Base-by-base conservation (phyloP, 2,329 filamentous ascomycete genomes). In the Capronia coronata region DNA sequence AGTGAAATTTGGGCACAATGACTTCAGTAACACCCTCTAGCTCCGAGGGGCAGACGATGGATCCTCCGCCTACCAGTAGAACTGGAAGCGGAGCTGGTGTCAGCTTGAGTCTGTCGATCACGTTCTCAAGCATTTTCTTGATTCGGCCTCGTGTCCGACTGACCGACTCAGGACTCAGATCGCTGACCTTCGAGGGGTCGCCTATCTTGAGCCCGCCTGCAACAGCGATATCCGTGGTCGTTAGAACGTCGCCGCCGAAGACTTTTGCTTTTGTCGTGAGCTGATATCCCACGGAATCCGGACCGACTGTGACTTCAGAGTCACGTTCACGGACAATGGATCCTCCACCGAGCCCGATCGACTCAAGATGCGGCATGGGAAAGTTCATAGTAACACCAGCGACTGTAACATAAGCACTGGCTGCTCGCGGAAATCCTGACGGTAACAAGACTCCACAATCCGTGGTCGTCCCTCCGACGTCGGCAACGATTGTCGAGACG, bases 401-500 rank as follows among this genome's bases (percentile, higher is more conserved):
- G 7, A 83, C 69, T 46, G 79, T 75, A 8, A 77, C 75, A 46
- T 77, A 81, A 0, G 75, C 75, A 0, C 77, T 72, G 2, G 79
- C 77, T 54, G 80, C 77, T 19, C 78, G 71, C 0, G 79, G 79
- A 41, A 81, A 81, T 0, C 79, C 79, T 2, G 74, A 79, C 0
- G 76, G 73, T 1, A 80, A 0, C 78, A 83, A 62, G 0, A 77
- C 69, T 18, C 78, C 78, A 4, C 81, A 75, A 61, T 83, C 79
- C 1, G 77, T 78, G 0, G 78, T 82, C 0, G 79, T 82, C 13
- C 79, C 79, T 10, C 79, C 79, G 22, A 82, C 72, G 56, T 82
- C 51, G 11, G 44, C 51, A 3, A 54, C 51, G 8, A 54, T 50
- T 11, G 34, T 37, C 7, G 34, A 37, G 1, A 50, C 69, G 46